Percentiles rank a stretch among this genome's conserved stretches.
phyloP scores from a whole-genome alignment of 148 eudicot genomes.

The Chenopodium quinoa region DNA sequence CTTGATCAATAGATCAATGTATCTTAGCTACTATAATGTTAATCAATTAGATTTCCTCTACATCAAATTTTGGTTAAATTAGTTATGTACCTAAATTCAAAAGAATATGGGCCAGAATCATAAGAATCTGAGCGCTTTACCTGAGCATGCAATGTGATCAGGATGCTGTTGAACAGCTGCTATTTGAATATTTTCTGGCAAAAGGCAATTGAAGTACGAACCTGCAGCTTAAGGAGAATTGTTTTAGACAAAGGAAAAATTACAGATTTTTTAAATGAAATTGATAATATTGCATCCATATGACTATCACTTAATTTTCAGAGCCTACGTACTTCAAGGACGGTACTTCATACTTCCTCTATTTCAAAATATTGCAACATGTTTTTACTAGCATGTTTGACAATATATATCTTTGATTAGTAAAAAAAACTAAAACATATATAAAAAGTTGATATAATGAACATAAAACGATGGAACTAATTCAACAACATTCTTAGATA shows the following conservation, averaged over 20 bases:
- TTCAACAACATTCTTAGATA: no score
- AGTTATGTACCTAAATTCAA: not conserved
- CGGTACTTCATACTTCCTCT: not conserved
- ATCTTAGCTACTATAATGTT: not conserved
- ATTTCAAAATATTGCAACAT: no score
- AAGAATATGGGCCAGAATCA: not conserved
- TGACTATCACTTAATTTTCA: not conserved
- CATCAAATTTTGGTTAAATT: not conserved
- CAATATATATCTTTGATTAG: no score
- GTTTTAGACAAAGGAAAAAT: conserved; percentile 22
- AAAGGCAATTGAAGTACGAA: conserved; percentile 74
- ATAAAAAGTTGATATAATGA: no score
- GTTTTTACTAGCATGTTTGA: no score
- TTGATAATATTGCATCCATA: no score
- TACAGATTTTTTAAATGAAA: not conserved
- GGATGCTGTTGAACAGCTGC: conserved; percentile 65
- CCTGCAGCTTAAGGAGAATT: conserved; percentile 48
- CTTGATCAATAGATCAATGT: not conserved
- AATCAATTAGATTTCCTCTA: not conserved
- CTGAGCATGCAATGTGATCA: conserved; percentile 53
- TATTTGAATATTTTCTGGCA: conserved; percentile 72
- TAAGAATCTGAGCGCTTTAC: conserved; percentile 31
- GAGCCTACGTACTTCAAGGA: not conserved
- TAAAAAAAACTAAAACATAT: no score
- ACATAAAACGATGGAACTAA: no score